These are phyloP conservation scores for Trichoderma cornu-damae DNA, from an alignment of 2,329 filamentous ascomycete genomes.

Conservation along the genomic window DNA sequence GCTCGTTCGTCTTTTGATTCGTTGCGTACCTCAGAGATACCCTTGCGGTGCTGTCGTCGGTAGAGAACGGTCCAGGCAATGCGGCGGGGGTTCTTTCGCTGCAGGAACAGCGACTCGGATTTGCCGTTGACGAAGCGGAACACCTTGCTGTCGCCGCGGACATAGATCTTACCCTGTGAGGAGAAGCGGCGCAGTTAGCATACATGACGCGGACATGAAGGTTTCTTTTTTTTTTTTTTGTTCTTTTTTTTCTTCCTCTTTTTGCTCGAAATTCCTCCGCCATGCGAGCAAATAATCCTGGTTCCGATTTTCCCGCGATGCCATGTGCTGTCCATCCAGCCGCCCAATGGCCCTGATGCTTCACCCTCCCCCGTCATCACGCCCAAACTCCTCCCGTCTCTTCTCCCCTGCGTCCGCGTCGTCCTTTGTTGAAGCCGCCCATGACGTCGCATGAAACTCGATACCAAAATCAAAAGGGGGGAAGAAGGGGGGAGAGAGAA, in stretches of 20 bases:
- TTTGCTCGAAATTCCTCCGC: not conserved
- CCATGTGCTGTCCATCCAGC: not conserved
- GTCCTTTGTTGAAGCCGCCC: not conserved
- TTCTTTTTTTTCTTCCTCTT: not conserved
- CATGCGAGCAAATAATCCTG: not conserved
- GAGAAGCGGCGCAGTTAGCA: slow-evolving; percentile 12
- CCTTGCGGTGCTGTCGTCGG: slow-evolving; percentile 99
- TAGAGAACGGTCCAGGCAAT: slow-evolving; percentile 98
- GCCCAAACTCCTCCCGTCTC: not conserved
- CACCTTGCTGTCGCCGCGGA: slow-evolving; percentile 99
- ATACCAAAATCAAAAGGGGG: slow-evolving; percentile 21
- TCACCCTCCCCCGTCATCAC: not conserved
- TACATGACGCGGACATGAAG: not conserved
- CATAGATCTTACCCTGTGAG: slow-evolving; percentile 92
- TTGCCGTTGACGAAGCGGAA: slow-evolving; percentile 99
- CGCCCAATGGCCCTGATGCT: too few relatives aligned
- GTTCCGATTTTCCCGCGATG: not conserved
- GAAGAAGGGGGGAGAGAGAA: too few relatives aligned
- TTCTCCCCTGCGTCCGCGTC: not conserved
- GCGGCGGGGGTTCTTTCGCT: slow-evolving; percentile 99
- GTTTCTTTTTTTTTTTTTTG: not conserved
- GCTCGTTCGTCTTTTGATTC: not conserved
- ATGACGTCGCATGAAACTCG: slow-evolving; percentile 23
- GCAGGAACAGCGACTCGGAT: slow-evolving; percentile 98
- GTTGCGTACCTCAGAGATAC: slow-evolving; percentile 94